Evolutionary conservation across 1,139 yeast genomes (phyloP).

Genomic region (Candida frijolesensis): DNA sequence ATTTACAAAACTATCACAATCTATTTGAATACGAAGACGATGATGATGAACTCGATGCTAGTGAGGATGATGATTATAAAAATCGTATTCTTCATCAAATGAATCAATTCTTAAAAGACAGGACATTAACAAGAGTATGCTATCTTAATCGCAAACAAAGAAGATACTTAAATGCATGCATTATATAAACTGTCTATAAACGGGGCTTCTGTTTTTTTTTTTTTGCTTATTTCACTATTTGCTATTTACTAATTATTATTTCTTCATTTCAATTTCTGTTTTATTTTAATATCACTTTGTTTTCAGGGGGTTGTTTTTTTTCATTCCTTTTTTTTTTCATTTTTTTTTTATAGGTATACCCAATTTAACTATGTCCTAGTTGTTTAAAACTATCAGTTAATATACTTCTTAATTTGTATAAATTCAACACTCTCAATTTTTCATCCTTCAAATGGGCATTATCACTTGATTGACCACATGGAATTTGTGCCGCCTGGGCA

Average conservation of each 20-base stretch:
- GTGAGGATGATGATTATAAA: constrained; percentile 8
- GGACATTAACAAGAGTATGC: constrained; percentile 11
- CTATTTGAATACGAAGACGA: constrained; percentile 22
- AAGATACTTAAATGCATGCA: constrained; percentile 12
- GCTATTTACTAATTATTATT: too few relatives aligned
- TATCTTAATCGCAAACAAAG: constrained; percentile 12
- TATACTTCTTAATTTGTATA: constrained; percentile 72
- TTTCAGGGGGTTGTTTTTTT: too few relatives aligned
- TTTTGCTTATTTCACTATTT: too few relatives aligned
- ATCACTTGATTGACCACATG: constrained; percentile 95
- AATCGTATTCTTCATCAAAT: constrained; percentile 10
- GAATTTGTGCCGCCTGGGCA: constrained; percentile 94
- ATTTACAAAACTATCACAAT: constrained; percentile 29
- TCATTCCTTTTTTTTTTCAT: too few relatives aligned
- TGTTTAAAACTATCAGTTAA: constrained; percentile 56
- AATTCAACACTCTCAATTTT: constrained; percentile 73
- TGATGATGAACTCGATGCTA: constrained; percentile 2
- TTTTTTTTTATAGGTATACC: not conserved
- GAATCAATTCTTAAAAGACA: constrained; percentile 9
- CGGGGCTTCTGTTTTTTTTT: too few relatives aligned
- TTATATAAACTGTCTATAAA: constrained; percentile 8
- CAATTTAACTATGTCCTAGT: constrained; percentile 22
- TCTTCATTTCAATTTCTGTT: too few relatives aligned
- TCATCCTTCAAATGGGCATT: constrained; percentile 93
- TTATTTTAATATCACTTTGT: too few relatives aligned